Conservation (phyloP, 768 basidiomycete genomes). For the Mycena chlorophos region DNA sequence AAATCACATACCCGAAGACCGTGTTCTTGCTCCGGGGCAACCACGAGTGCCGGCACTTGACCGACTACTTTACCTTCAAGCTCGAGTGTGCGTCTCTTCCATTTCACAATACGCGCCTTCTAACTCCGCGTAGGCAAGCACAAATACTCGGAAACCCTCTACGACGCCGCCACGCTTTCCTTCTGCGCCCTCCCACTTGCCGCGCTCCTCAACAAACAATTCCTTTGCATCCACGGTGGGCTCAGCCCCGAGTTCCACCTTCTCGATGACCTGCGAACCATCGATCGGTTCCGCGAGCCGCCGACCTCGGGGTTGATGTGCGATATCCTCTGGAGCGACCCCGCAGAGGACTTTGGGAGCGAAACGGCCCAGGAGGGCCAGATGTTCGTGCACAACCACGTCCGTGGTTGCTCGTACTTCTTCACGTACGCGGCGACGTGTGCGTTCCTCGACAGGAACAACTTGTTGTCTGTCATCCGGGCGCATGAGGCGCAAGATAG, state of each 20-base stretch:
- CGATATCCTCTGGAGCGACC: conserved; percentile 97
- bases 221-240: conserved; percentile 98
- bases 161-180: conserved; percentile 96
- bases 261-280: conserved; percentile 91
- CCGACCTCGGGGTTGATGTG: conserved; percentile 98
- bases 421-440: conserved; percentile 93
- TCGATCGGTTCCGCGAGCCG: conserved; percentile 97
- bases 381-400: conserved; percentile 92
- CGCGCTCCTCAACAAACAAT: conserved; percentile 99
- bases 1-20: conserved; percentile 98
- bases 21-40: conserved; percentile 96
- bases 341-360: conserved; percentile 93
- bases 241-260: conserved; percentile 93
- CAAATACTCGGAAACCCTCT: conserved; percentile 95
- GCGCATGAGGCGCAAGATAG: conserved; percentile 99
- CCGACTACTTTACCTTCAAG: conserved; percentile 99
- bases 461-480: conserved; percentile 92
- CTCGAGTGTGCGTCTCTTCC: conserved; percentile 75
- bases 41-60: conserved; percentile 97
- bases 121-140: conserved; percentile 73
- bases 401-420: conserved; percentile 96
- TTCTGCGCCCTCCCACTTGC: conserved; percentile 95
- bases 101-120: background rate
- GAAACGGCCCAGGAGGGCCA: conserved; percentile 74
- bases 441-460: conserved; percentile 95